Evolutionary conservation across 345 rosid species (phyloP), one percentile per base, ranked within the genome.

Genomic region (Zanthoxylum bungeanum): DNA sequence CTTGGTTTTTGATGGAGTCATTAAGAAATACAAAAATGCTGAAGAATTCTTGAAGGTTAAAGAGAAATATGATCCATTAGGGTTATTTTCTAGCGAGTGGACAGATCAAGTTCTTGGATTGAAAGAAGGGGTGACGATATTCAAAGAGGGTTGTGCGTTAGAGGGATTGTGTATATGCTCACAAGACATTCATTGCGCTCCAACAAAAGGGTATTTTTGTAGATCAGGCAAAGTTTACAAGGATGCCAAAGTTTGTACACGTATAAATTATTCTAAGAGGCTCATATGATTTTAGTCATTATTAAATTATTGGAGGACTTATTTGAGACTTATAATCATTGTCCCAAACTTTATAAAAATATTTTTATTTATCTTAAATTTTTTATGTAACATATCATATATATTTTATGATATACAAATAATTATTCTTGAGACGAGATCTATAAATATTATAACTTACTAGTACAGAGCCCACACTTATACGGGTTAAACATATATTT

Each of bases 141-240:
- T 75, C 0, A 80, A 78, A 73, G 85, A 87, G 10, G 93, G 92
- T 7, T 93, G 98, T 77, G 94, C 93, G 0, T 61, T 91, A 14
- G 97, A 91, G 68, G 98, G 96, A 0, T 68, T 91, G 59, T 91
- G 97, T 62, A 72, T 85, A 36, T 93, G 97, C 64, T 88, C 94
- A 1, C 55, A 82, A 37, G 98, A 93, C 61, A 66, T 25, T 31
- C 94, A 93, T 21, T 93, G 97, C 79, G 87, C 94, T 31, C 94
- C 97, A 0, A 31, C 50, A 19, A 76, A 87, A 77, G 92, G 92
- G 25, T 93, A 93, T 60, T 80, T 80, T 4, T 93, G 96, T 53
- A 74, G 82, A 44, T 82, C 89, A 0, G 97, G 98, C 7, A 93
- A 87, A 82, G 73, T 78, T 14, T 88, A 86, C 9, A 39, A 50